Base-by-base conservation (phyloP, 2,329 filamentous ascomycete species). In the Clarireedia homoeocarpa region DNA sequence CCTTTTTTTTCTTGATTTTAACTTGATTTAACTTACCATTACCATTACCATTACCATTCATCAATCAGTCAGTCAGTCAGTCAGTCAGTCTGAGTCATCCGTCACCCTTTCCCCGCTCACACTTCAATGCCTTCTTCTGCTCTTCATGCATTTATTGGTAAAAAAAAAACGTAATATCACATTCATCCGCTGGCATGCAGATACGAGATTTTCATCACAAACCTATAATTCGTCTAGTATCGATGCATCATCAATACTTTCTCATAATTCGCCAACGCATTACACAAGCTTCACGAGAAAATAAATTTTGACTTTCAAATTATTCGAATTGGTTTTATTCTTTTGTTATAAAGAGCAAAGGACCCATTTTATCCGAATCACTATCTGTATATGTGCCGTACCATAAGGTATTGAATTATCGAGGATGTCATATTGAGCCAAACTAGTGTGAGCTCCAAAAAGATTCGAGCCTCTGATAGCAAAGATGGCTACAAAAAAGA, bases 361-460 rank as follows among this genome's bases (percentile, higher is more conserved):
- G 38, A 50, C 42, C 38, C 45, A 42, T 50, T 49, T 39, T 50
- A 58, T 58, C 50, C 38, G 48, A 57, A 57, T 50, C 56, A 44
- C 24, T 39, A 50, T 24, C 26, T 50, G 52, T 44, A 56, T 61
- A 61, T 61, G 55, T 63, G 62, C 52, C 6, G 55, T 52, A 58
- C 30, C 30, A 57, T 61, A 62, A 48, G 57, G 58, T 59, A 61
- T 57, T 48, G 52, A 24, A 55, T 55, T 55, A 59, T 59, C 56
- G 53, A 60, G 59, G 45, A 50, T 23, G 44, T 42, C 44, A 54
- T 52, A 56, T 56, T 61, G 50, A 56, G 59, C 58, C 58, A 56
- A 61, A 50, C 46, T 61, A 23, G 45, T 60, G 55, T 55, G 30
- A 59, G 48, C 53, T 61, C 59, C 57, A 62, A 60, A 60, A 61